Evolutionary conservation across 768 basidiomycete genomes (phyloP).

Genomic region (Brasilioporus rufonigricans): DNA sequence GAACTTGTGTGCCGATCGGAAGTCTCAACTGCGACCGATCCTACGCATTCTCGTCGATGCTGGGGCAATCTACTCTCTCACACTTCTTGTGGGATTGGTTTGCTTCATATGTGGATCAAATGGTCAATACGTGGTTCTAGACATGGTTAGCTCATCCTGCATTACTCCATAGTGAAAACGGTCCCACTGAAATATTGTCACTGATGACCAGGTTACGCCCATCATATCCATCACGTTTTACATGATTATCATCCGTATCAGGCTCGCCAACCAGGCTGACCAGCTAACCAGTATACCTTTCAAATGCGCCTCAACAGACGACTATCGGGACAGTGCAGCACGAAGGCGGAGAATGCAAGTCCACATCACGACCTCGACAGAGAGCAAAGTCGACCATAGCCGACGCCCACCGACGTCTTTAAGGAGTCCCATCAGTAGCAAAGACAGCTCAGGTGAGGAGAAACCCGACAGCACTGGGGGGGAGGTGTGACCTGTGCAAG

Average conservation of each 20-base stretch:
- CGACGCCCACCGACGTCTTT: too few relatives aligned
- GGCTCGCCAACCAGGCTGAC: not conserved
- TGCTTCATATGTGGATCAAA: too few relatives aligned
- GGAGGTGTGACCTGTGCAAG: not conserved
- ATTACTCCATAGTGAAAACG: not conserved
- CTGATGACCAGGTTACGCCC: too few relatives aligned
- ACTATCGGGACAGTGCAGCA: not conserved
- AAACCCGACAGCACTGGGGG: not conserved
- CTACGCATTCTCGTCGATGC: too few relatives aligned
- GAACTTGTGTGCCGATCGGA: not conserved
- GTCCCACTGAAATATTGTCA: not conserved
- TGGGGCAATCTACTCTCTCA: too few relatives aligned
- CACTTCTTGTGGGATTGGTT: not conserved
- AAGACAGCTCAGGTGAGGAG: not conserved
- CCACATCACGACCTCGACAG: not conserved
- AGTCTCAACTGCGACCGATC: too few relatives aligned
- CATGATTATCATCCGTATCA: not conserved
- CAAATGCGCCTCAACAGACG: not conserved
- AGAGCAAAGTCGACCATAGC: too few relatives aligned
- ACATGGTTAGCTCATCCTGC: too few relatives aligned
- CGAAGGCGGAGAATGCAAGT: not conserved
- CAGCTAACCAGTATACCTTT: not conserved
- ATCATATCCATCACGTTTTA: too few relatives aligned
- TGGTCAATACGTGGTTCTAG: too few relatives aligned
- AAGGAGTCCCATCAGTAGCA: too few relatives aligned